Percentiles rank a stretch among this genome's conserved stretches.
These are phyloP conservation scores for Trichoderma sp. DNA, from an alignment of 2,329 filamentous ascomycete species.

Conservation along the genomic window DNA sequence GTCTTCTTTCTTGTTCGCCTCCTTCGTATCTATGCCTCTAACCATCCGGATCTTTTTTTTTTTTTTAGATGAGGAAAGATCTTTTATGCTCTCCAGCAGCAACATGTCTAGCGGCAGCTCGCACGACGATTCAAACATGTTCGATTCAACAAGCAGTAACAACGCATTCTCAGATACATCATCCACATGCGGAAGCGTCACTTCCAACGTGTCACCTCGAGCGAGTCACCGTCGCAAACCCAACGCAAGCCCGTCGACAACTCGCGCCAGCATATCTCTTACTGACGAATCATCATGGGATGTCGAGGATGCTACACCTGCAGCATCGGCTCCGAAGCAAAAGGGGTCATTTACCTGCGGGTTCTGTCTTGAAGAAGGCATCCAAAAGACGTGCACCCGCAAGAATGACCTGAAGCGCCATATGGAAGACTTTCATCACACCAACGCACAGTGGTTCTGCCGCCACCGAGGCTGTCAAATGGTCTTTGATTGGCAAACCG, in stretches of 20 bases:
- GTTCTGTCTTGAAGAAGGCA: slow-evolving; percentile 47
- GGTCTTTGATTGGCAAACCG: slow-evolving; percentile 52
- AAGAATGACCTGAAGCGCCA: slow-evolving; percentile 53
- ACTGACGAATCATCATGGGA: slow-evolving; percentile 30
- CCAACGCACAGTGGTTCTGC: slow-evolving; percentile 50
- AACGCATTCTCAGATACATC: slow-evolving; percentile 44
- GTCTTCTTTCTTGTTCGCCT: background rate
- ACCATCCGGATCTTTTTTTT: background rate
- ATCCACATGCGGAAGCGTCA: slow-evolving; percentile 43
- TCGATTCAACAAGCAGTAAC: slow-evolving; percentile 40
- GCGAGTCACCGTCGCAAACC: slow-evolving; percentile 39
- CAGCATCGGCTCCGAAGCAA: slow-evolving; percentile 38
- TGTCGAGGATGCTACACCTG: slow-evolving; percentile 29
- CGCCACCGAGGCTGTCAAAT: slow-evolving; percentile 46
- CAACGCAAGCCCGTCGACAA: slow-evolving; percentile 30
- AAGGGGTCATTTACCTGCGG: slow-evolving; percentile 43
- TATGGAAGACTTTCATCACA: slow-evolving; percentile 51
- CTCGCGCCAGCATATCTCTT: slow-evolving; percentile 17
- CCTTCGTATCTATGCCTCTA: background rate
- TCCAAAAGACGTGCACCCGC: slow-evolving; percentile 47
- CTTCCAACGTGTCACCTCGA: slow-evolving; percentile 44
- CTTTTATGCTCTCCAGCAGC: slow-evolving; percentile 40
- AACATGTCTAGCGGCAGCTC: slow-evolving; percentile 28
- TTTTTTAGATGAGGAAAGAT: slow-evolving; percentile 35
- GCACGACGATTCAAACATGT: slow-evolving; percentile 41